phyloP scores from a whole-genome alignment of 495 filamentous ascomycete species.

The Hypoxylon lenormandii region DNA sequence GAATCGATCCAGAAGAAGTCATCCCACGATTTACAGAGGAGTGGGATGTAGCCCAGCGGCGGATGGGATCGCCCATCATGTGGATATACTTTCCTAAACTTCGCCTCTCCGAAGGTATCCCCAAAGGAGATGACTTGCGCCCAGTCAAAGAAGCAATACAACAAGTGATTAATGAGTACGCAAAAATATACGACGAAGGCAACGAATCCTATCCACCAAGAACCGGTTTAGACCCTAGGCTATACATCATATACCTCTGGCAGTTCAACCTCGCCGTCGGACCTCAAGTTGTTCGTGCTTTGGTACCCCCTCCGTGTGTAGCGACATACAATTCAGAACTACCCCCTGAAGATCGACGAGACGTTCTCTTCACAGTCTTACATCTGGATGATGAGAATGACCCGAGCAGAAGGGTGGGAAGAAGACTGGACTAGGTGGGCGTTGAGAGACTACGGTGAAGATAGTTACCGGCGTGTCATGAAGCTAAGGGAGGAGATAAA shows the following conservation, averaged over 20 bases:
- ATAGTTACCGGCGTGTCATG: too few relatives aligned
- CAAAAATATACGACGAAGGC: neutral
- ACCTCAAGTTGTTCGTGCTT: neutral
- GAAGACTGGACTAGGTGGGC: neutral
- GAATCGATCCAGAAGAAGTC: constrained; percentile 11
- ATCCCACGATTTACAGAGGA: constrained; percentile 8
- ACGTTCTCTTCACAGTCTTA: neutral
- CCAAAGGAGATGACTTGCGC: neutral
- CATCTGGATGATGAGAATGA: constrained; percentile 2
- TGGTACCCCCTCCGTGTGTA: neutral
- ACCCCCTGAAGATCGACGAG: neutral
- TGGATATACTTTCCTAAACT: constrained; percentile 2
- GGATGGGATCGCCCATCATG: neutral
- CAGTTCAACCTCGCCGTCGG: constrained; percentile 10
- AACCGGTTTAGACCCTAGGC: neutral
- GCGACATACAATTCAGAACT: neutral
- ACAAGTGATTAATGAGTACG: neutral
- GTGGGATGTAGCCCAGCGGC: constrained; percentile 9
- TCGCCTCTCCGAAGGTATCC: neutral
- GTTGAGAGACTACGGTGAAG: neutral
- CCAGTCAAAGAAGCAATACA: neutral
- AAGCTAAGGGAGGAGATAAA: too few relatives aligned
- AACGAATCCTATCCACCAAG: neutral
- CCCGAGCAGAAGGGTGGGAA: neutral
- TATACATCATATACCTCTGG: constrained; percentile 1